Conservation (phyloP, 331 rosid species). For the Erythrophleum ivorense region DNA sequence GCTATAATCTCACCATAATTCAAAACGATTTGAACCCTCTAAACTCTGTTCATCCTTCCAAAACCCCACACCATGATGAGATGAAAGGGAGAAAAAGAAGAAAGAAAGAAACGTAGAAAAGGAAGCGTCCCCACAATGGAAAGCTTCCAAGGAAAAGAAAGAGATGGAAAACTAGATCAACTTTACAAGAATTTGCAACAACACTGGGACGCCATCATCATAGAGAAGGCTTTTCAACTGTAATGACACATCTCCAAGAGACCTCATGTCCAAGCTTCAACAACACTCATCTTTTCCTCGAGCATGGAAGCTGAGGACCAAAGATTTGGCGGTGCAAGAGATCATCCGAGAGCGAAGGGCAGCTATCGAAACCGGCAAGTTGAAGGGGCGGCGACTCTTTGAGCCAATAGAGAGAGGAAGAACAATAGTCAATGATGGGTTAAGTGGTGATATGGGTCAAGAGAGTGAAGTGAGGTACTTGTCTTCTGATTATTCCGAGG, state of each 20-base stretch:
- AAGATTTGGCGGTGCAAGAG: constrained; percentile 46
- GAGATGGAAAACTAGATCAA: constrained; percentile 36
- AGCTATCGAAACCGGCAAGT: constrained; percentile 46
- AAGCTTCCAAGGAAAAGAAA: constrained; percentile 32
- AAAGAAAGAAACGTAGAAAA: not conserved
- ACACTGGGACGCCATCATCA: constrained; percentile 39
- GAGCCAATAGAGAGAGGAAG: not conserved
- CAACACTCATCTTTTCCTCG: constrained; percentile 17
- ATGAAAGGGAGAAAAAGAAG: not conserved
- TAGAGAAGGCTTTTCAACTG: constrained; percentile 28
- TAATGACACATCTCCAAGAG: constrained; percentile 44
- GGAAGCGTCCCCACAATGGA: constrained; percentile 46
- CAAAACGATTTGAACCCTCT: constrained; percentile 15
- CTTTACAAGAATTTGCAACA: constrained; percentile 42
- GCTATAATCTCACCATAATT: constrained; percentile 11
- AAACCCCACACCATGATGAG: constrained; percentile 29
- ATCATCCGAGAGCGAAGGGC: constrained; percentile 46
- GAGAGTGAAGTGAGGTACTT: constrained; percentile 47
- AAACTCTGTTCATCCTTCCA: not conserved
- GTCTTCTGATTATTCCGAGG: constrained; percentile 35
- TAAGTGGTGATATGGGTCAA: constrained; percentile 4
- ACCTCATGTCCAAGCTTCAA: constrained; percentile 58
- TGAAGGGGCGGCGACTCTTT: constrained; percentile 54
- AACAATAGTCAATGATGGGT: not conserved
- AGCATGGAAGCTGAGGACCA: constrained; percentile 39